phyloP scores from a whole-genome alignment of 129 eudicot genomes.

The Calendula officinalis region DNA sequence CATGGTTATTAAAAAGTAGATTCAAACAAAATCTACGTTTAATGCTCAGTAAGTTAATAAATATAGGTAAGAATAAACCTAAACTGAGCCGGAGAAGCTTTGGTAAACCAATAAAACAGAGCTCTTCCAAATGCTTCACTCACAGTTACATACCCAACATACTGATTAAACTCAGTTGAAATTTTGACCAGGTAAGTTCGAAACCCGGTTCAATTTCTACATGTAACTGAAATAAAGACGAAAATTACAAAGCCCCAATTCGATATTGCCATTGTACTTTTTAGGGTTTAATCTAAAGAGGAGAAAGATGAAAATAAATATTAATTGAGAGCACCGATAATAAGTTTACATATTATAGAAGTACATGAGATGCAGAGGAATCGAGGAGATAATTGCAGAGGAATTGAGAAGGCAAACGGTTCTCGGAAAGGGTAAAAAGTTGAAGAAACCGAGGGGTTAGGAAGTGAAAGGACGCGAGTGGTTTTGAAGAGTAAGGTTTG shows the following conservation, averaged over 20 bases:
- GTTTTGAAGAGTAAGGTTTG: too few species aligned
- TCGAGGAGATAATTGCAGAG: too few species aligned
- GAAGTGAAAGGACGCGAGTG: too few species aligned
- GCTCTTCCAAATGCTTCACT: slow-evolving; percentile 65
- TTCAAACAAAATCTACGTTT: too few species aligned
- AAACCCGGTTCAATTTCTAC: slow-evolving; percentile 49
- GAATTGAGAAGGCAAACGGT: too few species aligned
- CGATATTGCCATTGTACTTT: slow-evolving; percentile 30
- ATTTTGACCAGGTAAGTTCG: slow-evolving; percentile 69
- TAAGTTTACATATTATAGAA: too few species aligned
- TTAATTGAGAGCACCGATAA: too few species aligned
- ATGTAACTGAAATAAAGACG: slow-evolving; percentile 24
- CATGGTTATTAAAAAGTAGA: too few species aligned
- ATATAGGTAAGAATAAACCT: slow-evolving; percentile 39
- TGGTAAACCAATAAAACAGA: slow-evolving; percentile 88
- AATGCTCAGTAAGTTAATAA: too few species aligned
- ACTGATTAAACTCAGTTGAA: slow-evolving; percentile 64
- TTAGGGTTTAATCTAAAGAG: slow-evolving; percentile 27
- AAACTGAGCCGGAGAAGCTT: slow-evolving; percentile 91
- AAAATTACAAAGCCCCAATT: slow-evolving; percentile 37
- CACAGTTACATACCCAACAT: slow-evolving; percentile 78
- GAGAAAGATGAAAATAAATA: neutral
- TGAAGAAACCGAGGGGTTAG: too few species aligned
- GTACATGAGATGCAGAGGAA: too few species aligned
- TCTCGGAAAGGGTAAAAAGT: too few species aligned